These are phyloP conservation scores for Botryotinia narcissicola DNA, from an alignment of 2,329 filamentous ascomycete species.

Conservation along the genomic window DNA sequence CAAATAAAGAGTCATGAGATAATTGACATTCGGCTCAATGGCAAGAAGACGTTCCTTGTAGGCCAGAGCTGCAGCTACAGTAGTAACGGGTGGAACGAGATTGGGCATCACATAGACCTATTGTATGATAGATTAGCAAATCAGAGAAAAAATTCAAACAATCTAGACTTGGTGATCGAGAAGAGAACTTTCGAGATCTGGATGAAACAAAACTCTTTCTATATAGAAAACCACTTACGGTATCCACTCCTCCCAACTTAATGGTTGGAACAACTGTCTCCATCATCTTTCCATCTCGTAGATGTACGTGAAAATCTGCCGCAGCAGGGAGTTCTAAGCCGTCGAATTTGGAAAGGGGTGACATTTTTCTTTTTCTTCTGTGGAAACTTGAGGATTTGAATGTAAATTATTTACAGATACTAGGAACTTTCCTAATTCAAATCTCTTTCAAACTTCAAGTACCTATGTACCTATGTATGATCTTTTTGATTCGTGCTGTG, in stretches of 20 bases:
- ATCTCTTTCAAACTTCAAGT: not conserved
- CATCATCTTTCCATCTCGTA: conserved; percentile 51
- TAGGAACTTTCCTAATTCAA: not conserved
- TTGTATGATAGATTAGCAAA: conserved; percentile 41
- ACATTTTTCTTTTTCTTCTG: not conserved
- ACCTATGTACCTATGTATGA: not conserved
- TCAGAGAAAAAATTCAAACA: not conserved
- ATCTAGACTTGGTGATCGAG: not conserved
- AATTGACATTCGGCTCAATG: conserved; percentile 61
- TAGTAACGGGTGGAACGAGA: conserved; percentile 58
- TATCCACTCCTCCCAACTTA: conserved; percentile 62
- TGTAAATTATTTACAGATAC: too few species aligned
- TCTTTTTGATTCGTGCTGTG: not conserved
- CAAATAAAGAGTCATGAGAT: conserved; percentile 66
- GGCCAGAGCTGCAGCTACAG: conserved; percentile 58
- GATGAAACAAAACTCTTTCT: not conserved
- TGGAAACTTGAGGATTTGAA: not conserved
- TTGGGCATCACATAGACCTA: conserved; percentile 48
- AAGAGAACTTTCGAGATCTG: not conserved
- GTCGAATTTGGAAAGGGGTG: conserved; percentile 17
- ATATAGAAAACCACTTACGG: conserved; percentile 33
- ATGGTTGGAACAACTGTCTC: conserved; percentile 54
- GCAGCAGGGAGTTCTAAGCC: conserved; percentile 55
- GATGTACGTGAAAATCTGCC: conserved; percentile 52
- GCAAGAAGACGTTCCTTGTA: conserved; percentile 62